Evolutionary conservation across 1,284 basidiomycete species (phyloP), one percentile per base, ranked within the genome.

Genomic region (Puccinia triticina): DNA sequence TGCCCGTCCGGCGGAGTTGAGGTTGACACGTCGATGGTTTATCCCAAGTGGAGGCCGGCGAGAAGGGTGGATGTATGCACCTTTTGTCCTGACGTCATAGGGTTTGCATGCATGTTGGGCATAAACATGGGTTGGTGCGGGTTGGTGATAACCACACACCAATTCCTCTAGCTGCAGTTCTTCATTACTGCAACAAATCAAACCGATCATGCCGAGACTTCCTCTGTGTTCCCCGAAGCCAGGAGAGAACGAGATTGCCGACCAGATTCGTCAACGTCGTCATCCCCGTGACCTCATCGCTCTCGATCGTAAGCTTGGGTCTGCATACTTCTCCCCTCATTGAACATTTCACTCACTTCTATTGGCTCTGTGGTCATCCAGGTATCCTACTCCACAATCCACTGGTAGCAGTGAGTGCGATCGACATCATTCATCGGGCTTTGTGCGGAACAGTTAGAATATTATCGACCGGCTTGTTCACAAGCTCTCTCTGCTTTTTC

Each of bases 251-350:
- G 26, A 43, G n/a, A 67, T 77, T 32, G 76, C 76, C 1, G 76
- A 77, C 66, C 57, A 77, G 59, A 77, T 77, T 53, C 61, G 76
- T 29, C 34, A 77, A 67, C 76, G 76, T 67, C 61, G 76, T 23
- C 43, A 77, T 53, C 76, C 76, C 32, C 40, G 76, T 7, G 76
- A 77, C 48, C 46, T 77, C 18, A 43, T 50, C 43, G 14, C 57
- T 46, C 76, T 77, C 21, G 76, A 77, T 77, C 43, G 76, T 77
- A 7, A 55, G 32, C 57, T 26, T 26, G 43, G 16, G 32, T 26
- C 5, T 40, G 26, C 50, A 0, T 23, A 50, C 2, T 75, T 21
- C 5, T 43, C n/a, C 26, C 37, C 55, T 29, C 2, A 14, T 75
- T 32, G 40, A 57, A 14, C 11, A 14, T 26, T 29, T 18, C 26